Evolutionary conservation across 2,329 filamentous ascomycete genomes (phyloP).

Genomic region (Monascus ruber): DNA sequence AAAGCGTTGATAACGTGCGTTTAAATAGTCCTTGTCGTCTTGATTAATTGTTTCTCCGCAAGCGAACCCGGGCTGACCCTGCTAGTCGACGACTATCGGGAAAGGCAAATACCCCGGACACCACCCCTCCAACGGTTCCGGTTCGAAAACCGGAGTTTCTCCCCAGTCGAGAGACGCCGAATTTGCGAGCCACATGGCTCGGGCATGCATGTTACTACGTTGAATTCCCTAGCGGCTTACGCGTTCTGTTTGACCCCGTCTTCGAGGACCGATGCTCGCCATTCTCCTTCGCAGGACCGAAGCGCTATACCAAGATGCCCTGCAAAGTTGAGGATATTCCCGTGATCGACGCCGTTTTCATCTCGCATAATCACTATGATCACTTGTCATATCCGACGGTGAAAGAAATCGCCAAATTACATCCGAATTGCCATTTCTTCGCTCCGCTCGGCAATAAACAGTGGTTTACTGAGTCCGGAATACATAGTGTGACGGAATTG

Average conservation of each 20-base stretch:
- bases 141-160: slow-evolving; percentile 59
- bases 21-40: too few relatives aligned
- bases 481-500: slow-evolving; percentile 70
- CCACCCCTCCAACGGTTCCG: slow-evolving; percentile 53
- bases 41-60: too few relatives aligned
- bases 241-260: slow-evolving; percentile 87
- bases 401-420: slow-evolving; percentile 54
- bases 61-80: too few relatives aligned
- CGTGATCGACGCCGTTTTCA: slow-evolving; percentile 47
- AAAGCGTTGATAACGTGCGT: too few relatives aligned
- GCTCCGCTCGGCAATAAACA: slow-evolving; percentile 70
- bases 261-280: slow-evolving; percentile 82
- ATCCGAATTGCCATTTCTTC: slow-evolving; percentile 77
- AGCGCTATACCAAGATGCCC: slow-evolving; percentile 65
- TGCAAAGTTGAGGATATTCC: slow-evolving; percentile 72
- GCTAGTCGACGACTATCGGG: slow-evolving; percentile 37
- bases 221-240: slow-evolving; percentile 75
- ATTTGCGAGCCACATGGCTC: slow-evolving; percentile 81
- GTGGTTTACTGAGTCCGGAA: slow-evolving; percentile 65
- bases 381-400: slow-evolving; percentile 73
- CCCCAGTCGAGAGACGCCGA: slow-evolving; percentile 43
- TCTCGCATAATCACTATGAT: slow-evolving; percentile 88
- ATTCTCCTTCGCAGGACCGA: slow-evolving; percentile 57
- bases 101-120: slow-evolving; percentile 46
- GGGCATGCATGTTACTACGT: slow-evolving; percentile 91